These are phyloP conservation scores for Ceratocystis smalleyi DNA, from an alignment of 2,329 filamentous ascomycete species.

Conservation along the genomic window DNA sequence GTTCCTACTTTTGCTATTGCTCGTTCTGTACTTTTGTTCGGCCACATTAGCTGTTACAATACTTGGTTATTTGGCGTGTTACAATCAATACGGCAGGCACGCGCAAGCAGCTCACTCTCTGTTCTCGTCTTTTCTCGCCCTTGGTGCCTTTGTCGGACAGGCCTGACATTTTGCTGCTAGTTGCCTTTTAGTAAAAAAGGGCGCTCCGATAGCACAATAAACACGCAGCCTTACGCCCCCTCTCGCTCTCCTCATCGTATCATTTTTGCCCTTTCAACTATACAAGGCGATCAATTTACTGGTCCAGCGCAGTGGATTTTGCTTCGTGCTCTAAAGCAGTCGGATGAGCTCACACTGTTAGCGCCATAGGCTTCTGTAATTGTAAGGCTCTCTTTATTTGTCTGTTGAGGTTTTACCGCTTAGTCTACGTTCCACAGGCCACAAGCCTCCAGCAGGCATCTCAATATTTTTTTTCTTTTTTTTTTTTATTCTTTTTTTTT, in stretches of 20 bases:
- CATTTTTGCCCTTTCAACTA: not conserved
- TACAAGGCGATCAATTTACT: no score
- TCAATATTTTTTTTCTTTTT: not conserved
- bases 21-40: not conserved
- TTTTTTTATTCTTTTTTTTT: conserved; percentile 1
- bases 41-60: not conserved
- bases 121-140: not conserved
- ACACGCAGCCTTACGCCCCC: not conserved
- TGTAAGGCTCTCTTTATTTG: no score
- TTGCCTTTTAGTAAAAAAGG: not conserved
- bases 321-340: no score
- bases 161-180: not conserved
- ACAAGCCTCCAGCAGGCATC: no score
- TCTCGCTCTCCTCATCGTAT: not conserved
- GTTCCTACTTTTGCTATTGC: no score
- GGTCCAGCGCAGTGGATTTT: no score
- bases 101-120: not conserved
- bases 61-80: not conserved
- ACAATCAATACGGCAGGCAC: not conserved
- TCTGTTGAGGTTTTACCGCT: no score
- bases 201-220: no score
- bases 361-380: no score
- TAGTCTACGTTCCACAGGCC: no score
- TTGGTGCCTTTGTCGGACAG: no score
- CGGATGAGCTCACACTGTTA: no score